Base-by-base conservation (phyloP, 345 rosid genomes). In the Moricandia arvensis region DNA sequence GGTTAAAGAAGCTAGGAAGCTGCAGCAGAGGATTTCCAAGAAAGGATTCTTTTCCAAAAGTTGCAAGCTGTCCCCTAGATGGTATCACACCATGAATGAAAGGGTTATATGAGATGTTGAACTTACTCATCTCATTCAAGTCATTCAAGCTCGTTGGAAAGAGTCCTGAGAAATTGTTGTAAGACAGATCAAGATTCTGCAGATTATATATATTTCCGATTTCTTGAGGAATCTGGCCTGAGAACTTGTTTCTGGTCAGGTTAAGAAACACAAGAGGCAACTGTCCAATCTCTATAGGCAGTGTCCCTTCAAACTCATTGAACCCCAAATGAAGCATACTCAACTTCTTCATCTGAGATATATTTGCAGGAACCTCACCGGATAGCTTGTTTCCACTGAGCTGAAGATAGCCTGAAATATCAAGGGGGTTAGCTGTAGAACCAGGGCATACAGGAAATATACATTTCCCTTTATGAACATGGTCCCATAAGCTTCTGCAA, bases 101-200 rank as follows among this genome's bases (percentile, higher is more conserved):
- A 4, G 87, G 93, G 83, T 94, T 94, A 83, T 73, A 89, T 13
- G 98, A 94, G 80, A 94, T 82, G 76, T 94, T 91, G 83, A 94
- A 91, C 86, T 89, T 87, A 81, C 79, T 94, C 31, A 94, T 72
- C 47, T 86, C 90, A 35, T 57, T 62, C 87, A 91, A 80, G 43
- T 74, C 73, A 68, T 77, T 86, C 63, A 94, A 77, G 85, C 87
- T 90, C 1, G 78, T 34, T 0, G 98, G 96, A 60, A 91, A 91
- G 51, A 10, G 30, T 24, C 97, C 97, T 18, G 97, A 91, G 76
- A 94, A 91, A 37, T 90, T 90, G 84, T 94, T 94, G 71, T n/a
- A 79, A 43, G 98, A 91, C 74, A 94, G 79, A 74, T 94, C 98
- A 55, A 94, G 95, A 77, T 85, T 85, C 82, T 79, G 87, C 24